Percentiles rank a stretch among this genome's conserved stretches.
Conservation (phyloP, 495 filamentous ascomycete genomes). For the Neurospora terricola region DNA sequence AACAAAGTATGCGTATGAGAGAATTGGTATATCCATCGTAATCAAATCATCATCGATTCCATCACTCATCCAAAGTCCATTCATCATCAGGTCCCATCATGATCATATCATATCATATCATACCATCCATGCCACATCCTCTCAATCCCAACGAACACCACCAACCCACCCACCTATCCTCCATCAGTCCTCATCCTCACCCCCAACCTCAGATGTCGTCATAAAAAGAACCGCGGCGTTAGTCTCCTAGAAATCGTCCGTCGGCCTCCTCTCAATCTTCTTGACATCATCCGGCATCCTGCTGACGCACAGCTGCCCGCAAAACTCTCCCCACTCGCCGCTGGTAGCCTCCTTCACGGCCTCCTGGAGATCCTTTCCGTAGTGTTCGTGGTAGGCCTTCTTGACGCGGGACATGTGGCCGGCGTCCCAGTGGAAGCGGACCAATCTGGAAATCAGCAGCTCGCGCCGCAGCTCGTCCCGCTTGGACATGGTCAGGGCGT, state of each 20-base stretch:
- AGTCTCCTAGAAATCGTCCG: constrained; percentile 9
- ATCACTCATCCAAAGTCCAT: not conserved
- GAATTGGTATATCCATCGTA: not conserved
- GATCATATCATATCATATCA: not conserved
- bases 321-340: constrained; percentile 44
- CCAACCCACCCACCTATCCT: not conserved
- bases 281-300: constrained; percentile 44
- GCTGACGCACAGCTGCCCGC: constrained; percentile 39
- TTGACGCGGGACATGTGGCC: constrained; percentile 64
- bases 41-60: not conserved
- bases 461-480: constrained; percentile 66
- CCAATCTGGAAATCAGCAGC: constrained; percentile 68
- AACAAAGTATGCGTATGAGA: not conserved
- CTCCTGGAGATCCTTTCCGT: constrained; percentile 58
- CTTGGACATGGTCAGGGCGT: constrained; percentile 59
- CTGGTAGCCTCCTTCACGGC: constrained; percentile 42
- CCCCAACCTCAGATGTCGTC: not conserved
- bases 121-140: not conserved
- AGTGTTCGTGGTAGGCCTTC: constrained; percentile 58
- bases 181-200: not conserved
- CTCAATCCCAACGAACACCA: not conserved
- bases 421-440: constrained; percentile 78
- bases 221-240: not conserved
- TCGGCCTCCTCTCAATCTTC: constrained; percentile 25
- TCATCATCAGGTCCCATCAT: not conserved